Evolutionary conservation across 495 filamentous ascomycete genomes (phyloP).

Genomic region (Aspergillus nidulans): DNA sequence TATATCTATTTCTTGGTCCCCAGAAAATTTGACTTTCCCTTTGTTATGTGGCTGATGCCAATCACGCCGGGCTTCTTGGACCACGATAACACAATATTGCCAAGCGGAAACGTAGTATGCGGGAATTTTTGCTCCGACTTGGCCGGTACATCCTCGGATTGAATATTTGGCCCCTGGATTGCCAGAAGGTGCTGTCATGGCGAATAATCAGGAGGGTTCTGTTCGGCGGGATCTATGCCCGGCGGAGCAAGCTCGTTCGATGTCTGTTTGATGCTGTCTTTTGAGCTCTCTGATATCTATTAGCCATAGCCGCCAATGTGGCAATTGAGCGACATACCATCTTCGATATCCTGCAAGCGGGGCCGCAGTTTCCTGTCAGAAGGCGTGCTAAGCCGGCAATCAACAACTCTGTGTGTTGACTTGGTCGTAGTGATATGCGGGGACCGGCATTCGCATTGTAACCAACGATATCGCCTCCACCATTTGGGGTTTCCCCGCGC

Average conservation of each 20-base stretch:
- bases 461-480: not conserved
- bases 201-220: not conserved
- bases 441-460: not conserved
- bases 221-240: not conserved
- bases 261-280: not conserved
- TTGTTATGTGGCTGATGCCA: slow-evolving; percentile 2
- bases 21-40: not conserved
- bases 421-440: not conserved
- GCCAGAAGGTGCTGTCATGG: not conserved
- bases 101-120: not conserved
- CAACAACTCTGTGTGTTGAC: not conserved
- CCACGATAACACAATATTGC: not conserved
- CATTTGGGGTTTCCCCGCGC: not conserved
- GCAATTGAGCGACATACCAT: not conserved
- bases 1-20: not conserved
- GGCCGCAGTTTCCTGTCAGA: not conserved
- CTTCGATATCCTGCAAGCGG: not conserved
- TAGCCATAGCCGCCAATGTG: not conserved
- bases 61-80: not conserved
- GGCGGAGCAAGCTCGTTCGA: not conserved
- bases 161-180: not conserved
- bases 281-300: not conserved
- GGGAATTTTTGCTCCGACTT: not conserved
- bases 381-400: not conserved
- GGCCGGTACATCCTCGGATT: not conserved